These are phyloP conservation scores for Cladophialophora bantiana DNA, from an alignment of 2,329 filamentous ascomycete genomes.

Conservation along the genomic window DNA sequence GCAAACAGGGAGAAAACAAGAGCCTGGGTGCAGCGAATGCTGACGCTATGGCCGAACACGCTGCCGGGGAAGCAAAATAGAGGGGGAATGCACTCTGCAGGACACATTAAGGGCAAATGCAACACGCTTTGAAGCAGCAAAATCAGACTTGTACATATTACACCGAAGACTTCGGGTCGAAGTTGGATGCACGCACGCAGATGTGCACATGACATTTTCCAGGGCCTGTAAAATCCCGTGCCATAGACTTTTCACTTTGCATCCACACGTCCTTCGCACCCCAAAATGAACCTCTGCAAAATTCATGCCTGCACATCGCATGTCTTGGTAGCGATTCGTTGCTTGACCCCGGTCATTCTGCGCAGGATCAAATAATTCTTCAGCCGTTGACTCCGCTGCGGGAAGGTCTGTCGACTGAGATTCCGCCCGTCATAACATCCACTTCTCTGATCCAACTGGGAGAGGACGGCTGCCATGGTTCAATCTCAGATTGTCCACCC, in stretches of 20 bases:
- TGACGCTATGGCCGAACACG: slow-evolving; percentile 54
- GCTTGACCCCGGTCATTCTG: background rate
- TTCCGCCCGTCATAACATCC: background rate
- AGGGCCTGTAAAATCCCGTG: background rate
- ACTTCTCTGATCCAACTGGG: background rate
- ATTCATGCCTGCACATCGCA: background rate
- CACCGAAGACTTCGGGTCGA: slow-evolving; percentile 4
- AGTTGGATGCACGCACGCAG: background rate
- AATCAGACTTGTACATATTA: slow-evolving; percentile 23
- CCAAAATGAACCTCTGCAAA: background rate
- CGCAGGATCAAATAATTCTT: background rate
- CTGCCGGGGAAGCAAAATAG: slow-evolving; percentile 53
- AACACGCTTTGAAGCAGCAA: slow-evolving; percentile 31
- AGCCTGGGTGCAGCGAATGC: slow-evolving; percentile 67
- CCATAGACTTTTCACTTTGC: background rate
- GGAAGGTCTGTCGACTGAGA: slow-evolving; percentile 1
- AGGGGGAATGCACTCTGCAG: slow-evolving; percentile 32
- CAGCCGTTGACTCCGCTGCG: background rate
- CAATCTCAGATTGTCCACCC: slow-evolving; percentile 31
- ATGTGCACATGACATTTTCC: slow-evolving; percentile 19
- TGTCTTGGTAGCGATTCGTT: slow-evolving; percentile 4
- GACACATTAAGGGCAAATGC: slow-evolving; percentile 25
- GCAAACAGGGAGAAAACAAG: slow-evolving; percentile 90
- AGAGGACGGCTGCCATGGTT: slow-evolving; percentile 27
- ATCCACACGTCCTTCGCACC: background rate